These are phyloP conservation scores for Brassica napus DNA, from an alignment of 345 rosid species.

Conservation along the genomic window DNA sequence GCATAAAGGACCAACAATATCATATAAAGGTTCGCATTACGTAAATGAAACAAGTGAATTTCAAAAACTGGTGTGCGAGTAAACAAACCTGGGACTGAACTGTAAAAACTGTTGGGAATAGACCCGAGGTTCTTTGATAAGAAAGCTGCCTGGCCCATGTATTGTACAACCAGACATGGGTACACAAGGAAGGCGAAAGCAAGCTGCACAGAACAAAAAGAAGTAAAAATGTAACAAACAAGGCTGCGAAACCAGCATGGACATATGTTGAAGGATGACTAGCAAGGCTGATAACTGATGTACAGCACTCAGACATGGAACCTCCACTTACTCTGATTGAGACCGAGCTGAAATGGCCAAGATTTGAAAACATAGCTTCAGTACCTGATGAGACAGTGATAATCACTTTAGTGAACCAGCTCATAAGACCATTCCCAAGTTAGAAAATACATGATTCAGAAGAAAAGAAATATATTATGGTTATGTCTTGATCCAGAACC, in stretches of 20 bases:
- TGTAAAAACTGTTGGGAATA: slow-evolving; percentile 60
- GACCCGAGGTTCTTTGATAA: slow-evolving; percentile 62
- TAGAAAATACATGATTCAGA: slow-evolving; percentile 3
- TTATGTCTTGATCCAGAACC: slow-evolving; percentile 28
- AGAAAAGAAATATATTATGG: not conserved
- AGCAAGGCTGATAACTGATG: slow-evolving; percentile 17
- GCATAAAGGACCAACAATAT: no score
- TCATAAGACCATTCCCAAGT: slow-evolving; percentile 11
- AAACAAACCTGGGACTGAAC: slow-evolving; percentile 76
- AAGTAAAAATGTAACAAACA: slow-evolving; percentile 23
- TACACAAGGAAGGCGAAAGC: slow-evolving; percentile 72
- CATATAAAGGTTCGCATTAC: slow-evolving; percentile 26
- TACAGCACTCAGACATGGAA: slow-evolving; percentile 23
- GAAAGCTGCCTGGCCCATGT: slow-evolving; percentile 98
- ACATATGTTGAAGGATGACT: slow-evolving; percentile 20
- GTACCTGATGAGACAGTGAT: slow-evolving; percentile 61
- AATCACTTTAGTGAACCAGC: slow-evolving; percentile 17
- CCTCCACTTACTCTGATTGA: slow-evolving; percentile 69
- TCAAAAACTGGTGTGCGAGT: slow-evolving; percentile 8
- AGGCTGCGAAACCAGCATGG: slow-evolving; percentile 9
- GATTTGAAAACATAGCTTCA: slow-evolving; percentile 95
- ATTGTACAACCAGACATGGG: slow-evolving; percentile 94
- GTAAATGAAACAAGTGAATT: not conserved
- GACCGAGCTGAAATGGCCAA: slow-evolving; percentile 89
- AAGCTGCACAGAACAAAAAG: slow-evolving; percentile 55